Evolutionary conservation across 495 filamentous ascomycete species (phyloP), one percentile per base, ranked within the genome.

Genomic region (Talaromyces adpressus): DNA sequence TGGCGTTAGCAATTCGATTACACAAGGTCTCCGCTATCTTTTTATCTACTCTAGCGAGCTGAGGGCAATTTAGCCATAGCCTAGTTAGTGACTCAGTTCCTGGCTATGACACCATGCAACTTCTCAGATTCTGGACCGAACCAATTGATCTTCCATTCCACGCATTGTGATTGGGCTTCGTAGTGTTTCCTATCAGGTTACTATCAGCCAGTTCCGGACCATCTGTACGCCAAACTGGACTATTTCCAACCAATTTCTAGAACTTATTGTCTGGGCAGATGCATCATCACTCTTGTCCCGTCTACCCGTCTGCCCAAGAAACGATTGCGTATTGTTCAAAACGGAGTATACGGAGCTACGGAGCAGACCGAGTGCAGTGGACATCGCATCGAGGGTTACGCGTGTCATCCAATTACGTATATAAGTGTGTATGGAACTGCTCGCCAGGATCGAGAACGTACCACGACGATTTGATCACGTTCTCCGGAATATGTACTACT

Each of bases 1-100:
- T 16, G 36, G 52, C 12, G 22, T 56, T 56, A 56, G 52, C 52
- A 56, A 56, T 56, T 56, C 52, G 27, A 56, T 56, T 56, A 56
- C 52, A 18, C 52, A 56, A 56, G 45, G 45, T 18, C 45, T 45
- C 45, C 45, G 45, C 45, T 49, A 49, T 49, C 45, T 49, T 49
- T 49, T 20, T 49, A 49, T 49, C 45, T 18, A 9, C n/a, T 18
- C 45, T 49, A 20, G 18, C n/a, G n/a, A n/a, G n/a, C n/a, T n/a
- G n/a, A 16, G 14, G 36, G 36, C n/a, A 14, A 41, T 41, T 41
- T 41, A 16, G 36, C 36, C 36, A 41, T 16, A 6, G 36, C 14
- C 36, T 41, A 16, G 12, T 41, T 9, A 39, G 34, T 14, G 34
- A 39, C 30, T 32, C 36, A 41, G 14, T 41, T 12, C 36, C 36